Base-by-base conservation (phyloP, 1,284 basidiomycete genomes). In the Boletellus sp. region DNA sequence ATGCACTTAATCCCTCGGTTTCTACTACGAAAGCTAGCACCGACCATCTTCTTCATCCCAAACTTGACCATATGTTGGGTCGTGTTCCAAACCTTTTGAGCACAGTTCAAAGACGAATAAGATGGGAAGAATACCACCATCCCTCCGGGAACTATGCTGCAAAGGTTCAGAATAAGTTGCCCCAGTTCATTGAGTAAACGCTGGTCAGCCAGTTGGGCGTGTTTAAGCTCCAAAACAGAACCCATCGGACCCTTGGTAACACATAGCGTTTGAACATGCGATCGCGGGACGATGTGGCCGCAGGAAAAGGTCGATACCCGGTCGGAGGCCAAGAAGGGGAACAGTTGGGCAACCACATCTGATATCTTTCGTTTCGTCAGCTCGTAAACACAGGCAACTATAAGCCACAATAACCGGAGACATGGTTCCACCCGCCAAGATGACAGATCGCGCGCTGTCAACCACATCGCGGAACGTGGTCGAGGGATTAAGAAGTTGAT, bases 361-460 rank as follows among this genome's bases (percentile, higher is more conserved):
- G 87, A 84, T 37, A 97, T 86, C 92, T 95, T 56, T 32, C 17
- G 13, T n/a, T 19, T 40, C 26, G 41, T 60, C 36, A 53, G 47
- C 27, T 38, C 36, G 41, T 26, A 36, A 33, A 38, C 23, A 27
- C 16, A 21, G 8, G 19, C 14, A 42, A 17, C 14, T 8, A 26
- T 17, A 11, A 55, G 73, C 13, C 16, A 26, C 20, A 65, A 70
- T 47, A 57, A 94, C 91, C 8, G 95, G 95, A 32, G 92, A 93
- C 95, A 99, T 98, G 0, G 95, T 99, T 2, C 95, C 95, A 8
- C 95, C 95, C 0, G 94, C 94, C 13, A 99, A 73, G 20, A 99
- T 72, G 8, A 99, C 84, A 1, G 87, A 80, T 27, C 92, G 73
- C 0, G 94, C 91, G 38, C 77, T 73, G 20, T 91, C 81, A 1